A percentile compares a stretch with the other conserved stretches of the same genome.
phyloP scores from a whole-genome alignment of 2,329 filamentous ascomycete species.

The Fusarium floridanum region DNA sequence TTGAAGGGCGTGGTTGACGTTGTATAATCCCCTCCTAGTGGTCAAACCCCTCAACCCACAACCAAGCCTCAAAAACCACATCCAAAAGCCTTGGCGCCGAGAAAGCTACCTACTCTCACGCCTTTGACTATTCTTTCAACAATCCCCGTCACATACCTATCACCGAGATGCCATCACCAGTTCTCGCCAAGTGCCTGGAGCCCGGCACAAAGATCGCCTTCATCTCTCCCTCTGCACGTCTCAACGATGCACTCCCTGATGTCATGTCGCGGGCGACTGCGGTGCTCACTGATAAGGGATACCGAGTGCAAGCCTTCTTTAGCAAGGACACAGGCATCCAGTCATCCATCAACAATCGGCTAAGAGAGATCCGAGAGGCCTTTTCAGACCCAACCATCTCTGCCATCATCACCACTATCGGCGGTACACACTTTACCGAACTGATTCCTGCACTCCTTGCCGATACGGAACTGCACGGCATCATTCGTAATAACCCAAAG shows the following conservation, averaged over 20 bases:
- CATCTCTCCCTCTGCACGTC: constrained; percentile 55
- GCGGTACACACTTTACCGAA: constrained; percentile 55
- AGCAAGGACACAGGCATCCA: constrained; percentile 48
- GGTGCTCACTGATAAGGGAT: constrained; percentile 51
- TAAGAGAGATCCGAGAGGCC: constrained; percentile 54
- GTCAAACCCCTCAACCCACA: background rate
- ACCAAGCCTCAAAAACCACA: background rate
- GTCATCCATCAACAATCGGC: constrained; percentile 51
- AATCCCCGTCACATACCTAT: background rate
- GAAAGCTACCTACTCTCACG: background rate
- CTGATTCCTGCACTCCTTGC: constrained; percentile 54
- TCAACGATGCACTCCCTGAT: constrained; percentile 49
- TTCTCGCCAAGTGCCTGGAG: constrained; percentile 46
- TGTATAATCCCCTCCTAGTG: background rate
- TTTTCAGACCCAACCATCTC: constrained; percentile 53
- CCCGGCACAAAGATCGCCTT: constrained; percentile 56
- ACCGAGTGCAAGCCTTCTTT: constrained; percentile 51
- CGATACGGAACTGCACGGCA: constrained; percentile 51
- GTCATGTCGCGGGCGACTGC: constrained; percentile 49
- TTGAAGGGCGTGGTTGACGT: background rate
- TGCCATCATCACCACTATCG: constrained; percentile 56
- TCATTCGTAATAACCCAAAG: constrained; percentile 54
- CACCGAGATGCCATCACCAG: constrained; percentile 29
- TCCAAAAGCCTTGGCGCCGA: background rate
- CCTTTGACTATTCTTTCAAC: background rate